Evolutionary conservation across 140 eudicot genomes (phyloP), one percentile per base, ranked within the genome.

Genomic region (Flaveria floridana): DNA sequence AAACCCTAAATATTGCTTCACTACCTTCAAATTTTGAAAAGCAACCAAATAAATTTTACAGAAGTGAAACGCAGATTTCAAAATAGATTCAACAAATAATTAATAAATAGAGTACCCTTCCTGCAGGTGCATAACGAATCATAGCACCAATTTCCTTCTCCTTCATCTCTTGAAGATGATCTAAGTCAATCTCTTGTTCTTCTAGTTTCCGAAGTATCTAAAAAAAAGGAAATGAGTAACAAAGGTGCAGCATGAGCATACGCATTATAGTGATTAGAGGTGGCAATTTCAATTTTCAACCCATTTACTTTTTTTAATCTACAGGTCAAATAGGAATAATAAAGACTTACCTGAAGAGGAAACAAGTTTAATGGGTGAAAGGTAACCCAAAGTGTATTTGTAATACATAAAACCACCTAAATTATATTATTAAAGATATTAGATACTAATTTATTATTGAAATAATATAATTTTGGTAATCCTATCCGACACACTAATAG

Each of bases 81-180:
- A 21, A 16, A 62, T 3, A 72, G 53, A 75, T 20, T 41, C 19
- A 74, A 80, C 65, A 72, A 39, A 7, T 41, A 12, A 8, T 50
- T 65, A 48, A 37, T 52, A 59, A 48, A 9, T 19, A 16, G n/a
- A 71, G 61, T 86, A 95, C 99, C 96, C 91, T 88, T 86, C 99
- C 99, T 70, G 88, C 99, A 85, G 97, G 95, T 63, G 77, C 88
- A 85, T 91, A 95, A 72, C 97, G 97, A 57, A 95, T 88, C 87
- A 91, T 72, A 73, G 91, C 90, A 82, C 99, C 99, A 79, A 94
- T 91, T 7, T 94, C 99, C 85, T 83, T 94, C 76, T 94, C 99
- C 79, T 84, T 81, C 97, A 91, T 90, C 68, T 94, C 97, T 63
- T 72, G 83, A 52, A 94, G 90, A 72, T 83, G 97, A 78, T 88